These are phyloP conservation scores for Leishmania amazonensis DNA, from an alignment of 208 protist species.

Conservation along the genomic window DNA sequence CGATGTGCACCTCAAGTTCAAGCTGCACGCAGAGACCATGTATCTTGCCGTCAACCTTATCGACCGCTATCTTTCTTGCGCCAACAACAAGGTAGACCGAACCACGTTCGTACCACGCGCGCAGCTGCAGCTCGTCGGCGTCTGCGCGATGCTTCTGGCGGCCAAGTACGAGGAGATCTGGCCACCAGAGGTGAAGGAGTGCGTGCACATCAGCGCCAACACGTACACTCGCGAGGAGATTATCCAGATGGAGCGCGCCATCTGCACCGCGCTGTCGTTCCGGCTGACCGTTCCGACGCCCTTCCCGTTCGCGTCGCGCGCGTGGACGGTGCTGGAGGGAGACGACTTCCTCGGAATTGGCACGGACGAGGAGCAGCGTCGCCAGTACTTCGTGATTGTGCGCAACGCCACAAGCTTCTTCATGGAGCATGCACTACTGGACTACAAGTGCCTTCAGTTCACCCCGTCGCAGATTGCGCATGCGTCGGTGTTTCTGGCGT, in stretches of 20 bases:
- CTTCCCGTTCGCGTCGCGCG: conserved; percentile 84
- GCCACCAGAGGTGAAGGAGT: conserved; percentile 94
- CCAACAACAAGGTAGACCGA: conserved; percentile 69
- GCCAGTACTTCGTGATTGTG: conserved; percentile 40
- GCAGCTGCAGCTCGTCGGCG: conserved; percentile 97
- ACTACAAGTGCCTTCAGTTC: conserved; percentile 93
- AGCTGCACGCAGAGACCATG: conserved; percentile 96
- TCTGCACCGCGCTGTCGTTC: conserved; percentile 85
- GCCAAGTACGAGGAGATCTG: conserved; percentile 96
- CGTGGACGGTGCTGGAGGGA: conserved; percentile 74
- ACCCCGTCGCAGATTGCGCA: conserved; percentile 93
- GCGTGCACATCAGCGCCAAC: conserved; percentile 94
- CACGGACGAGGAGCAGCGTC: conserved; percentile 44
- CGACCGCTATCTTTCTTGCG: conserved; percentile 93
- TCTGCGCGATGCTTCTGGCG: conserved; percentile 88
- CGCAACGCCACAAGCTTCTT: conserved; percentile 84
- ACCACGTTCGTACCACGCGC: conserved; percentile 63
- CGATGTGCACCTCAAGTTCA: conserved; percentile 98
- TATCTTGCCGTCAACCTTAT: conserved; percentile 97
- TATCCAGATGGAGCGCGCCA: conserved; percentile 87
- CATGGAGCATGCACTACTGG: conserved; percentile 82
- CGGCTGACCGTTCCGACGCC: conserved; percentile 89
- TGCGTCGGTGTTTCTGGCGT: conserved; percentile 90
- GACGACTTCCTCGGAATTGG: conserved; percentile 45
- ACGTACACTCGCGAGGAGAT: conserved; percentile 93